Percentiles rank a stretch among this genome's conserved stretches.
Conservation (phyloP, 2,329 filamentous ascomycete species). For the Xylaria polymorpha region DNA sequence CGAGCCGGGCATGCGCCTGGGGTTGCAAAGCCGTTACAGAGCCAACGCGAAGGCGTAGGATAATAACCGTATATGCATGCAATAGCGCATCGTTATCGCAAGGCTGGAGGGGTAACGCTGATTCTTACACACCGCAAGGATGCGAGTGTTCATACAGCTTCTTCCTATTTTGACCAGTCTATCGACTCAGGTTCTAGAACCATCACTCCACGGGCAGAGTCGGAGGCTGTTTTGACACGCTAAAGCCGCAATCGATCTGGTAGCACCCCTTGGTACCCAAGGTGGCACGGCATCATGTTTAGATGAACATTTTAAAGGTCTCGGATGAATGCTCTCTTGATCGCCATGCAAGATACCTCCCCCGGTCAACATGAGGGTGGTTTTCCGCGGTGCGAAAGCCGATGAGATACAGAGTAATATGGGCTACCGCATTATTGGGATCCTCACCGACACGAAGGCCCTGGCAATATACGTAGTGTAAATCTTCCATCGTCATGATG, state of each 20-base stretch:
- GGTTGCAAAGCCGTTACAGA: not conserved
- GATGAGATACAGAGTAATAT: slow-evolving; percentile 41
- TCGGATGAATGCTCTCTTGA: slow-evolving; percentile 39
- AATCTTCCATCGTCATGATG: slow-evolving; percentile 36
- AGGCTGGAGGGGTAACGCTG: not conserved
- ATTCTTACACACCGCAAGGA: slow-evolving; percentile 13
- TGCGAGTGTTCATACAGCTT: slow-evolving; percentile 2
- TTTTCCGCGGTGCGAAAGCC: slow-evolving; percentile 42
- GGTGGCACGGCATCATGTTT: slow-evolving; percentile 44
- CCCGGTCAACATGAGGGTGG: slow-evolving; percentile 33
- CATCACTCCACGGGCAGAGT: slow-evolving; percentile 28
- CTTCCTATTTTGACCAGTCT: not conserved
- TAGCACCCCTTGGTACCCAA: slow-evolving; percentile 48
- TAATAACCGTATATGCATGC: slow-evolving; percentile 1
- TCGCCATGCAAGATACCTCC: slow-evolving; percentile 37
- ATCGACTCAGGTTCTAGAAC: slow-evolving; percentile 23
- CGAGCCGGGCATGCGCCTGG: slow-evolving; percentile 9
- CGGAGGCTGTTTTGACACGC: slow-evolving; percentile 20
- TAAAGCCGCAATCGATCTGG: slow-evolving; percentile 33
- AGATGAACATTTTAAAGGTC: slow-evolving; percentile 31
- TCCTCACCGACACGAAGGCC: slow-evolving; percentile 40
- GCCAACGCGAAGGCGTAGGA: not conserved
- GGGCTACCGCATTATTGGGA: slow-evolving; percentile 40
- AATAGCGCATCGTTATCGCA: slow-evolving; percentile 15
- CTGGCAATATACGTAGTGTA: slow-evolving; percentile 33